Conservation (phyloP, 768 basidiomycete species). For the Lactarius quietus region DNA sequence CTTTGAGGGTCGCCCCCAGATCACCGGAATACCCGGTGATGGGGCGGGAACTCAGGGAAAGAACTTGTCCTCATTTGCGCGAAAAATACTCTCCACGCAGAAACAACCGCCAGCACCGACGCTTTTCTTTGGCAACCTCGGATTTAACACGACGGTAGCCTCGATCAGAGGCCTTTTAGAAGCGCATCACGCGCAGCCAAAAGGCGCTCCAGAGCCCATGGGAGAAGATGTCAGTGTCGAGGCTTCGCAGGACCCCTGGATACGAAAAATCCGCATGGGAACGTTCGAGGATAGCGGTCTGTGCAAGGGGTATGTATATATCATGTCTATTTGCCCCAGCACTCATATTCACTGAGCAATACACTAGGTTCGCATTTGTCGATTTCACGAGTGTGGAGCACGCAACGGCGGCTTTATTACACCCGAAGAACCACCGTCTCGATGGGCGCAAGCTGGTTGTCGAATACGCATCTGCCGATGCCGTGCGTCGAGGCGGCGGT, state of each 20-base stretch:
- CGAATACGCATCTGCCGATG: constrained; percentile 86
- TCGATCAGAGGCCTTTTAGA: constrained; percentile 72
- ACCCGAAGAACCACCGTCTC: constrained; percentile 79
- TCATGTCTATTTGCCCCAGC: background rate
- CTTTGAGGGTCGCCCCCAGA: constrained; percentile 64
- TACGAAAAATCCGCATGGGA: constrained; percentile 85
- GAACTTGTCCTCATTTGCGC: constrained; percentile 56
- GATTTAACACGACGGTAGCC: constrained; percentile 83
- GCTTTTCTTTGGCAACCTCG: constrained; percentile 90
- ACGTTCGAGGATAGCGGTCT: constrained; percentile 94
- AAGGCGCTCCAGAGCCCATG: constrained; percentile 26
- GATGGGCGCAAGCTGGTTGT: constrained; percentile 83
- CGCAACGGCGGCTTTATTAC: constrained; percentile 78
- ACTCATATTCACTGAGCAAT: background rate
- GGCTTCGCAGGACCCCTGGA: constrained; percentile 46
- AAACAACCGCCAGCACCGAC: constrained; percentile 83
- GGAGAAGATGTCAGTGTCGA: constrained; percentile 23
- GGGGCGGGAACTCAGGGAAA: constrained; percentile 33
- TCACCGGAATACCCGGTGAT: constrained; percentile 35
- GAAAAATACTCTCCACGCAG: constrained; percentile 72
- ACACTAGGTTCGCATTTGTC: constrained; percentile 81
- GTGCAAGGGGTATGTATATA: constrained; percentile 81
- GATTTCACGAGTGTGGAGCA: constrained; percentile 80
- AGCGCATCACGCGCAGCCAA: constrained; percentile 48
- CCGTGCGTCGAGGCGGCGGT: constrained; percentile 74